Conservation (phyloP, 2,329 filamentous ascomycete genomes). For the Colletotrichum brevisporum region DNA sequence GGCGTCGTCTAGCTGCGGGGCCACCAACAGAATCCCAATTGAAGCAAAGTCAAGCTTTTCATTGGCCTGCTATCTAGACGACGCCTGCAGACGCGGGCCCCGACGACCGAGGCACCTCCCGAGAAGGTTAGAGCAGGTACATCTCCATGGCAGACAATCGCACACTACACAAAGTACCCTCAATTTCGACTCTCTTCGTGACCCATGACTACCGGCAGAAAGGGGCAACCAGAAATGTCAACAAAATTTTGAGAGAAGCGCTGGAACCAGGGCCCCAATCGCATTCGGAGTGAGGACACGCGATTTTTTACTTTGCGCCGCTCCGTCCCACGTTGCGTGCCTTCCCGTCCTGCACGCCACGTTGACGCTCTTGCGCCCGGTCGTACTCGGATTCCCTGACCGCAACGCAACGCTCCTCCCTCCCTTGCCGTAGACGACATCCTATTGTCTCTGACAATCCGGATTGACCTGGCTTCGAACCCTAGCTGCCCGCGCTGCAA, state of each 20-base stretch:
- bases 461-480: slow-evolving; percentile 12
- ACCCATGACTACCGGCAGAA: slow-evolving; percentile 40
- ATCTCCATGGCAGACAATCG: background rate
- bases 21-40: slow-evolving; percentile 23
- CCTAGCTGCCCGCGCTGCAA: slow-evolving; percentile 21
- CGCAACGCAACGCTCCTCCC: slow-evolving; percentile 13
- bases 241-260: slow-evolving; percentile 39
- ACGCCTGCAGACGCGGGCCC: slow-evolving; percentile 36
- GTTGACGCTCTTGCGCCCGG: slow-evolving; percentile 23
- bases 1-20: slow-evolving; percentile 32
- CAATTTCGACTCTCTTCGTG: slow-evolving; percentile 32
- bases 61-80: slow-evolving; percentile 36
- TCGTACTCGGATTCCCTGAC: slow-evolving; percentile 36
- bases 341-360: slow-evolving; percentile 32
- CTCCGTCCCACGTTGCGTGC: slow-evolving; percentile 8
- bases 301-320: slow-evolving; percentile 33
- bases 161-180: background rate
- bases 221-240: slow-evolving; percentile 40
- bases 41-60: slow-evolving; percentile 35
- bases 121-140: slow-evolving; percentile 24
- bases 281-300: slow-evolving; percentile 25
- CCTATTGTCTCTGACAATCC: slow-evolving; percentile 11
- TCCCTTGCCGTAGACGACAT: slow-evolving; percentile 18
- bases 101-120: slow-evolving; percentile 30
- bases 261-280: slow-evolving; percentile 20